Conservation (phyloP, 208 protist genomes). For the Blechomonas ayalai region DNA sequence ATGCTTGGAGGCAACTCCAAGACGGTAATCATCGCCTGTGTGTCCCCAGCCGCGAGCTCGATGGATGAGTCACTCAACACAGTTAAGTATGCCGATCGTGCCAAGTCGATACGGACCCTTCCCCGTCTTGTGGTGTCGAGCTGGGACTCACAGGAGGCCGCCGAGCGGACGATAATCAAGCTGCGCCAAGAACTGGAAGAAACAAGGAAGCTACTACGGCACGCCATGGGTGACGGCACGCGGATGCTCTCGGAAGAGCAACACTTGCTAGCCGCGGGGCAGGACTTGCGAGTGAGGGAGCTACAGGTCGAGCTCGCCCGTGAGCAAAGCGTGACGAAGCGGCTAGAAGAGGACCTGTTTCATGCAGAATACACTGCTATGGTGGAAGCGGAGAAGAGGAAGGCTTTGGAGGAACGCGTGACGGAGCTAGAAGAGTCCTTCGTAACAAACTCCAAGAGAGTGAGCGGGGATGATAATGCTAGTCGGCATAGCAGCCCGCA, state of each 20-base stretch:
- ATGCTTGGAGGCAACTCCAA: conserved; percentile 87
- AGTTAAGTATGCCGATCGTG: conserved; percentile 94
- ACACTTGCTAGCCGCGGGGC: neutral
- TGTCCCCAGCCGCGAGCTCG: conserved; percentile 80
- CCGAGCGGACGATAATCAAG: conserved; percentile 43
- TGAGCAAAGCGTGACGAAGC: conserved; percentile 42
- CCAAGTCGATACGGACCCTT: conserved; percentile 89
- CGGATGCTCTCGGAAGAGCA: neutral
- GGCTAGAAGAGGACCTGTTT: conserved; percentile 82
- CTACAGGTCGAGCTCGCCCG: conserved; percentile 19
- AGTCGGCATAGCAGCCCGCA: too few species aligned
- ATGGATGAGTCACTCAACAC: conserved; percentile 95
- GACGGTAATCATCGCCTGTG: conserved; percentile 93
- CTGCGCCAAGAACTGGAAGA: conserved; percentile 62
- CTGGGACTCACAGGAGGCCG: conserved; percentile 18
- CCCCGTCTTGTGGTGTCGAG: conserved; percentile 45
- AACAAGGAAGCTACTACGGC: conserved; percentile 25
- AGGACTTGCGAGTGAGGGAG: conserved; percentile 6
- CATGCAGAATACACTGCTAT: conserved; percentile 76
- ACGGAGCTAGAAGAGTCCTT: conserved; percentile 25
- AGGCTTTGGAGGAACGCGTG: conserved; percentile 46
- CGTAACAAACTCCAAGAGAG: too few species aligned
- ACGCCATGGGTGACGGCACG: neutral
- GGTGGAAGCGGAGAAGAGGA: conserved; percentile 70
- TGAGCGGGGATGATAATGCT: too few species aligned